phyloP scores from a whole-genome alignment of 1,284 basidiomycete species.

The Rhodotorula sp. region DNA sequence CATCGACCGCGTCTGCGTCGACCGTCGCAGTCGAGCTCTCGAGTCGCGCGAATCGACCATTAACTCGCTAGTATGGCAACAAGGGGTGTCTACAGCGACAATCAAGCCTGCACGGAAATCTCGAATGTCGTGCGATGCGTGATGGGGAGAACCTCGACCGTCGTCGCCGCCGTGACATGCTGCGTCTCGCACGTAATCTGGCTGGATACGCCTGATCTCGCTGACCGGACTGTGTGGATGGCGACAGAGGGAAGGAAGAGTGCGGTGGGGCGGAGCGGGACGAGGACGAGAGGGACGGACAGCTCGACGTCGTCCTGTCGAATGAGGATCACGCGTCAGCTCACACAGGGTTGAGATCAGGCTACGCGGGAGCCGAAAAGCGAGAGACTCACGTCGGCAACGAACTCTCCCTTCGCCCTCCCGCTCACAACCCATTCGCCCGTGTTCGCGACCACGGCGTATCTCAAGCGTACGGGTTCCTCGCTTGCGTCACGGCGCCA shows the following conservation, averaged over 20 bases:
- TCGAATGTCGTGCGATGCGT: slow-evolving; percentile 10
- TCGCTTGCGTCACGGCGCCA: slow-evolving; percentile 58
- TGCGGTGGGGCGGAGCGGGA: slow-evolving; percentile 75
- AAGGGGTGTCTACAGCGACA: not conserved
- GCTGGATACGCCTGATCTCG: slow-evolving; percentile 27
- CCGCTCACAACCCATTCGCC: slow-evolving; percentile 81
- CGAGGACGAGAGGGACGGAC: slow-evolving; percentile 63
- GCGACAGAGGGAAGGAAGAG: slow-evolving; percentile 68
- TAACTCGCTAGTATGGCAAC: slow-evolving; percentile 3
- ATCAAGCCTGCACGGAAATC: not conserved
- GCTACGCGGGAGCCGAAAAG: not conserved
- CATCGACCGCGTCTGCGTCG: no score
- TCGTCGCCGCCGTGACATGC: slow-evolving; percentile 67
- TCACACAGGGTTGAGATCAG: slow-evolving; percentile 18
- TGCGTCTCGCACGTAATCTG: slow-evolving; percentile 62
- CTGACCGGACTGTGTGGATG: slow-evolving; percentile 61
- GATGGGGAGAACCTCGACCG: slow-evolving; percentile 34
- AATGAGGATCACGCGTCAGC: slow-evolving; percentile 45
- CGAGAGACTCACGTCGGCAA: slow-evolving; percentile 59
- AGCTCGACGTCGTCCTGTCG: slow-evolving; percentile 62
- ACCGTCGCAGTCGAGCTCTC: not conserved
- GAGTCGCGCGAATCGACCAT: not conserved
- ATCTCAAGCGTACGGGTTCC: slow-evolving; percentile 57
- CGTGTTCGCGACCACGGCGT: slow-evolving; percentile 69
- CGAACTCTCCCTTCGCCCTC: slow-evolving; percentile 72